Conservation (phyloP, 352 stramenopile genomes). For the Phytophthora pinifolia region DNA sequence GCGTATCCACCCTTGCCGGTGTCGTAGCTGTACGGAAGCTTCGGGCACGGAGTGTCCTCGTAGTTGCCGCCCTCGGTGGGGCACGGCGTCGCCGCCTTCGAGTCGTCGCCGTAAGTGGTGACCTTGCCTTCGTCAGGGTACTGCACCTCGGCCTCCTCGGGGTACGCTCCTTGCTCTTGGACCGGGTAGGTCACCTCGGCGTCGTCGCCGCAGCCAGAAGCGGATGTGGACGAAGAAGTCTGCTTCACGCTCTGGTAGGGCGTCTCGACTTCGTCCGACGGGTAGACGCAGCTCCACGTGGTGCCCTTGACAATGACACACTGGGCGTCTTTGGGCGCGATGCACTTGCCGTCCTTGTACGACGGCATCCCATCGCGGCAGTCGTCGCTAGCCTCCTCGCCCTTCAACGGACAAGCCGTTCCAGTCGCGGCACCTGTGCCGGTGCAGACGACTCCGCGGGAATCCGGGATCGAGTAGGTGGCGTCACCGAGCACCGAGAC, state of each 20-base stretch:
- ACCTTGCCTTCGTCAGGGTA: slow-evolving; percentile 13
- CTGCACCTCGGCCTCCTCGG: slow-evolving; percentile 20
- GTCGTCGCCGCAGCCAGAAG: slow-evolving; percentile 11
- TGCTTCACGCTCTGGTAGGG: slow-evolving; percentile 4
- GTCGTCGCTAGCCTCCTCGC: slow-evolving; percentile 26
- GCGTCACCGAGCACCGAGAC: slow-evolving; percentile 46
- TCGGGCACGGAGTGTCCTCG: slow-evolving; percentile 7
- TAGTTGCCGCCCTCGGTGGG: slow-evolving; percentile 1
- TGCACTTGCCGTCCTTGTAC: slow-evolving; percentile 36
- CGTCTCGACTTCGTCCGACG: slow-evolving; percentile 1
- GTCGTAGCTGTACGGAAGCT: slow-evolving; percentile 12
- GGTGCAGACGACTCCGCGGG: slow-evolving; percentile 21
- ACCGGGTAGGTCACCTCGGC: slow-evolving; percentile 26
- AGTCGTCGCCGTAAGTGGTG: not conserved
- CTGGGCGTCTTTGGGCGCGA: slow-evolving; percentile 31
- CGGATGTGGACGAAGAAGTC: slow-evolving; percentile 6
- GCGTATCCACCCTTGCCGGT: not conserved
- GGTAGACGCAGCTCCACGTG: slow-evolving; percentile 37
- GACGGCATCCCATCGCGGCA: slow-evolving; percentile 38
- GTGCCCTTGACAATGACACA: slow-evolving; percentile 38
- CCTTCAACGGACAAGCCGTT: slow-evolving; percentile 33
- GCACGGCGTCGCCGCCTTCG: slow-evolving; percentile 10
- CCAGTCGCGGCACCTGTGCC: slow-evolving; percentile 16
- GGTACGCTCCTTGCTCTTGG: slow-evolving; percentile 6
- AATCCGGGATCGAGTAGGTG: slow-evolving; percentile 33